phyloP scores from a whole-genome alignment of 345 rosid species.

The Syzygium aqueum region DNA sequence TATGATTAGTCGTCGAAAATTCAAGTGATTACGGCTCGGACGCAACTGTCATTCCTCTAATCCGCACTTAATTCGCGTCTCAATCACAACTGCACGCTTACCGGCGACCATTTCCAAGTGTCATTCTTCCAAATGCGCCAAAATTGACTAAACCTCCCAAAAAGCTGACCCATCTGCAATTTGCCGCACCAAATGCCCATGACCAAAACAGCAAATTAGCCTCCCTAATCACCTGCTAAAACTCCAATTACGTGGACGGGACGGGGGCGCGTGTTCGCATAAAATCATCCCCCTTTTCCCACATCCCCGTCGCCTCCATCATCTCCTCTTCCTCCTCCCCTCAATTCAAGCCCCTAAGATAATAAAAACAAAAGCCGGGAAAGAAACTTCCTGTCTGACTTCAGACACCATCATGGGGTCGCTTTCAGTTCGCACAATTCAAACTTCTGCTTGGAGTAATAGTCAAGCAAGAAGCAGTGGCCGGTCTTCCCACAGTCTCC shows the following conservation, averaged over 20 bases:
- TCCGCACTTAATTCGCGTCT: neutral
- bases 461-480: neutral
- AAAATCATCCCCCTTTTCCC: neutral
- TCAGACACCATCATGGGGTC: neutral
- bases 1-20: neutral
- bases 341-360: neutral
- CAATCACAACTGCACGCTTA: neutral
- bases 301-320: neutral
- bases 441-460: neutral
- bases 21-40: neutral
- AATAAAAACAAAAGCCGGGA: neutral
- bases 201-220: neutral
- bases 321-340: neutral
- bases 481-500: neutral
- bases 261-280: neutral
- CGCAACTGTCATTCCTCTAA: neutral
- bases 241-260: neutral
- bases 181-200: neutral
- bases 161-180: neutral
- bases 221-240: neutral
- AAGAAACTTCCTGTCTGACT: neutral
- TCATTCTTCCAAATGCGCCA: neutral
- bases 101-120: neutral
- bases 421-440: neutral
- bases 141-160: neutral